Percentiles rank a stretch among this genome's conserved stretches.
phyloP scores from a whole-genome alignment of 2,329 filamentous ascomycete genomes.

The Pyrenophora graminea region DNA sequence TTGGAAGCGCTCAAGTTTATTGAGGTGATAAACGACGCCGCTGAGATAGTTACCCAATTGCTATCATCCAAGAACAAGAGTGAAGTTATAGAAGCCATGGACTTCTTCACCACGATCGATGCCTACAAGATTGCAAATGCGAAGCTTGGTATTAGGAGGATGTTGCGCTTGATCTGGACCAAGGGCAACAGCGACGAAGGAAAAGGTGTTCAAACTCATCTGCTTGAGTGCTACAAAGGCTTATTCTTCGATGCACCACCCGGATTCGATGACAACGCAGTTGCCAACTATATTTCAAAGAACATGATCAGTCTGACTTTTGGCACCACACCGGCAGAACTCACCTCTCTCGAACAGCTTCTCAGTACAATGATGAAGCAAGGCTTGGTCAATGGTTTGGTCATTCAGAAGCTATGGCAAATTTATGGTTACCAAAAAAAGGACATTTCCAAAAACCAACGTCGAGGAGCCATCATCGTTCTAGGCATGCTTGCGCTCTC shows the following conservation, averaged over 20 bases:
- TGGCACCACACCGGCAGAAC: conserved; percentile 88
- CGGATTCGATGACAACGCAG: conserved; percentile 82
- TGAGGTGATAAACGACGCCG: conserved; percentile 83
- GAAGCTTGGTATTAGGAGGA: conserved; percentile 87
- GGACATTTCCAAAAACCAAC: conserved; percentile 88
- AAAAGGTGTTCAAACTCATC: conserved; percentile 93
- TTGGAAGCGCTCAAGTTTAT: conserved; percentile 93
- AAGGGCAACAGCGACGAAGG: conserved; percentile 99
- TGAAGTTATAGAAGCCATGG: conserved; percentile 98
- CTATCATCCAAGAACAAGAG: conserved; percentile 96
- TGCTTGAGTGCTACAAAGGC: conserved; percentile 95
- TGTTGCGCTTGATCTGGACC: conserved; percentile 98
- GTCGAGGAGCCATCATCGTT: conserved; percentile 92
- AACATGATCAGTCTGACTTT: conserved; percentile 99
- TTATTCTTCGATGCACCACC: conserved; percentile 96
- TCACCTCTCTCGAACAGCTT: conserved; percentile 93
- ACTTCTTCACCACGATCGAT: conserved; percentile 94
- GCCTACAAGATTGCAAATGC: conserved; percentile 96
- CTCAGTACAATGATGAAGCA: conserved; percentile 97
- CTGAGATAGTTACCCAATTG: conserved; percentile 79
- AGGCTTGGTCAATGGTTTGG: conserved; percentile 80
- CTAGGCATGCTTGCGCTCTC: conserved; percentile 95
- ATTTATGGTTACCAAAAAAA: conserved; percentile 89
- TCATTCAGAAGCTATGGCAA: conserved; percentile 93
- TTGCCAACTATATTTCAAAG: conserved; percentile 91